Evolutionary conservation across 2,329 filamentous ascomycete species (phyloP).

Genomic region (Neurospora sp.): DNA sequence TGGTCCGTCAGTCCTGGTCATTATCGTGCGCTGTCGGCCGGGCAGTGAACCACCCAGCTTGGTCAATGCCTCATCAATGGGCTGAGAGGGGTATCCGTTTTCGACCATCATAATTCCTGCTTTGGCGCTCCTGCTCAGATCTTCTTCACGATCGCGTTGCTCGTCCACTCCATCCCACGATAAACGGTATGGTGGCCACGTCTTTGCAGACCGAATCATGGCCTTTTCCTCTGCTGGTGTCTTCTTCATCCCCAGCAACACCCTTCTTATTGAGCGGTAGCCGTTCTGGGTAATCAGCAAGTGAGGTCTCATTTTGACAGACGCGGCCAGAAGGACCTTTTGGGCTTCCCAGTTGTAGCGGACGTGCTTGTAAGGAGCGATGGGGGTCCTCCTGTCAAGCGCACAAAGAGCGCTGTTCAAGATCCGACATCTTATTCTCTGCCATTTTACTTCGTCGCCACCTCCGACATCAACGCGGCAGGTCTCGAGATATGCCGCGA

Average conservation of each 20-base stretch:
- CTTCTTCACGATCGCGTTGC: constrained; percentile 37
- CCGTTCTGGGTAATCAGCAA: constrained; percentile 40
- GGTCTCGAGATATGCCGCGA: constrained; percentile 18
- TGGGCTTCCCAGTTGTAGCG: constrained; percentile 49
- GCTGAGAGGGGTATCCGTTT: constrained; percentile 40
- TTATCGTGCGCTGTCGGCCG: constrained; percentile 46
- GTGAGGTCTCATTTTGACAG: constrained; percentile 35
- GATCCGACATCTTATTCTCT: constrained; percentile 22
- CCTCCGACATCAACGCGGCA: background rate
- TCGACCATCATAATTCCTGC: constrained; percentile 45
- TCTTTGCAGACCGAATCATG: constrained; percentile 36
- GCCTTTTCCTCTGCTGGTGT: constrained; percentile 38
- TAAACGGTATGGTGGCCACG: constrained; percentile 52
- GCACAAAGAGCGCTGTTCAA: constrained; percentile 31
- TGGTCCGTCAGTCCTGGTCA: constrained; percentile 33
- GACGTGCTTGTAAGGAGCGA: constrained; percentile 25
- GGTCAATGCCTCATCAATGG: constrained; percentile 38
- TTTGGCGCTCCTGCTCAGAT: constrained; percentile 41
- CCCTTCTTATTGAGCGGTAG: constrained; percentile 44
- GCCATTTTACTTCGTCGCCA: background rate
- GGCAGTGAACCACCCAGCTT: constrained; percentile 42
- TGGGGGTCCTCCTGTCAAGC: constrained; percentile 26
- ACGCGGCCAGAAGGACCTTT: constrained; percentile 41
- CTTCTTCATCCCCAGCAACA: constrained; percentile 44
- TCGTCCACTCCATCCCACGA: constrained; percentile 52